Base-by-base conservation (phyloP, 768 basidiomycete genomes). In the Paxillus ammoniavirescens region DNA sequence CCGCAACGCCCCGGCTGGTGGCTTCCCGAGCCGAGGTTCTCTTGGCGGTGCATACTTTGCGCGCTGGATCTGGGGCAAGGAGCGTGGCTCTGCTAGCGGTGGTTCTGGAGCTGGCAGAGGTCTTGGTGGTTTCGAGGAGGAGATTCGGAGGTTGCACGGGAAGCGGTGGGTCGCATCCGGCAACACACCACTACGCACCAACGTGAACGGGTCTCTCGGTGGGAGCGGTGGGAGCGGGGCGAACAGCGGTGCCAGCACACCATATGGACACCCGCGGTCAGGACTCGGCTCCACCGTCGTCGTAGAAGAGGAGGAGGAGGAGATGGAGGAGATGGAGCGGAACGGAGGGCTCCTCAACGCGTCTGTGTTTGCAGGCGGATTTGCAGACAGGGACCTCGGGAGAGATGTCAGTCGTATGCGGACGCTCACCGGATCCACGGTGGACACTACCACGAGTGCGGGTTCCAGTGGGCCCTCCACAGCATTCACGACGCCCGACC, bases 31-130 rank as follows among this genome's bases (percentile, higher is more conserved):
- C 13, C 80, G 90, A 12, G 86, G 83, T 1, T 77, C 87, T 0
- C 72, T 93, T 3, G 91, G 91, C 0, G 80, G 82, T 0, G 88
- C 91, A 1, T 93, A 90, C 63, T 72, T 89, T 40, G 91, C 90
- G 28, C 78, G 91, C 8, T 93, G 91, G 91, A 85, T 89, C 41
- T 93, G 89, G 90, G 83, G 87, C 38, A 79, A 82, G 58, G 86
- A 89, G 51, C 72, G 74, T 26, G 71, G 63, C 51, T 68, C 69
- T 9, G 48, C 55, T 28, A 47, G 55, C 15, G 63, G 65, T 23
- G 64, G 61, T 8, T 63, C 73, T 3, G 72, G 76, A 35, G 47
- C 68, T 26, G 61, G 54, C 2, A 60, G 71, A 28, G 77, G 74
- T 4, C 73, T 83, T 21, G 81, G 79, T 21, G 83, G 80, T 23